phyloP scores from a whole-genome alignment of 2,329 filamentous ascomycete species.

The Davidsoniella virescens region DNA sequence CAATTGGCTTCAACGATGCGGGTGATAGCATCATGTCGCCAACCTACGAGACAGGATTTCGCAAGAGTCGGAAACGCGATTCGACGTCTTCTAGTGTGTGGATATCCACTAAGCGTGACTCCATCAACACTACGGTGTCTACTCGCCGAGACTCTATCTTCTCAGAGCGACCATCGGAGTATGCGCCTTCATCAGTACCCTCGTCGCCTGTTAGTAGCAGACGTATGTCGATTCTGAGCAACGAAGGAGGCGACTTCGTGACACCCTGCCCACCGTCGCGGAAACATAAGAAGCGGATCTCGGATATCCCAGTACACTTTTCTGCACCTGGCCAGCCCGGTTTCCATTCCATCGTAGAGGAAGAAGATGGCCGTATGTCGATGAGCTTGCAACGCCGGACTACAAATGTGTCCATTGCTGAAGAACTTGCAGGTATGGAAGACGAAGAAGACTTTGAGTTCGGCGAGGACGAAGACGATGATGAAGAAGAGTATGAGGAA shows the following conservation, averaged over 20 bases:
- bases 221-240: conserved; percentile 9
- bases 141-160: conserved; percentile 44
- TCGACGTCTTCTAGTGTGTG: conserved; percentile 27
- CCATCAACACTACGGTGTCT: conserved; percentile 21
- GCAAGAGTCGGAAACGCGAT: conserved; percentile 30
- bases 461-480: conserved; percentile 17
- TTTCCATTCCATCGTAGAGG: conserved; percentile 23
- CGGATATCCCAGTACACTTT: conserved; percentile 11
- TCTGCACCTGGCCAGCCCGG: conserved; percentile 12
- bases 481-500: conserved; percentile 18
- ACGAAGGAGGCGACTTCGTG: conserved; percentile 3
- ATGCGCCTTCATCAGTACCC: conserved; percentile 55
- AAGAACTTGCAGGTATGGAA: conserved; percentile 12
- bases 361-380: conserved; percentile 19
- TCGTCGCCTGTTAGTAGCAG: conserved; percentile 57
- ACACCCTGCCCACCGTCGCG: conserved; percentile 13
- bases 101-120: conserved; percentile 9
- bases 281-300: conserved; percentile 9
- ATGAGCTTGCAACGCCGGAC: conserved; percentile 1
- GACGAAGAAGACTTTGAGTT: conserved; percentile 13
- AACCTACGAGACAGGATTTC: conserved; percentile 2
- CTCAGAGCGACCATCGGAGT: conserved; percentile 44
- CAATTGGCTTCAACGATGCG: conserved; percentile 2
- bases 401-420: conserved; percentile 10
- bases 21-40: conserved; percentile 4